Base-by-base conservation (phyloP, 768 basidiomycete species). In the Hericium coralloides region DNA sequence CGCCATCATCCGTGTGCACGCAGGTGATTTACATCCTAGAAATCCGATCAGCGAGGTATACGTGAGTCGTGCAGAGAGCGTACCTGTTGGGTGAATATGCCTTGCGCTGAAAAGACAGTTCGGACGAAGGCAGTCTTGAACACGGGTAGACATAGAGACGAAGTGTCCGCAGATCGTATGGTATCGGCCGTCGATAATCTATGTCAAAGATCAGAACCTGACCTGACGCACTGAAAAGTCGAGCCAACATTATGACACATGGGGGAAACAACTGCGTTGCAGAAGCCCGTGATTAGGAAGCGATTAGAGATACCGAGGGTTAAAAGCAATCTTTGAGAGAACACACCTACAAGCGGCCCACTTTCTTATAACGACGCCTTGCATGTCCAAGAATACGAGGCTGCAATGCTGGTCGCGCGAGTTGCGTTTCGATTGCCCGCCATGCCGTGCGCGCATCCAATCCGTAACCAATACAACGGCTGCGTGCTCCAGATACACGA, bases 121-220 rank as follows among this genome's bases (percentile, higher is more conserved):
- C 23, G 38, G 51, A 14, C 54, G 58, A 53, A 63, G 52, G 52
- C 66, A 67, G 48, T 67, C 66, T 48, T 66, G 62, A 52, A 58
- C 53, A 25, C 66, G 63, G 15, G 65, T 65, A n/a, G 66, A 62
- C 57, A 67, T 63, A 4, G 65, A 58, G 12, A 65, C 59, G 55
- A 67, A 67, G 55, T 67, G 66, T 12, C 58, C 52, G 48, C 66
- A 67, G 12, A 51, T 38, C 9, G 58, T 58, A 53, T 66, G 65
- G 58, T 56, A 66, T 23, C 65, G 63, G 26, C 65, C 65, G 38
- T 66, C 63, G 58, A 66, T 57, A 37, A 66, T 63, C 65, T 66
- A 53, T 37, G 25, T 45, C 48, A 53, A 22, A 23, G 22, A 52
- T 53, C 12, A 17, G 41, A 41, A 48, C 47, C 15, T 12, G 22